Conservation (phyloP, 108 stramenopile species). For the Asterionellopsis glacialis region DNA sequence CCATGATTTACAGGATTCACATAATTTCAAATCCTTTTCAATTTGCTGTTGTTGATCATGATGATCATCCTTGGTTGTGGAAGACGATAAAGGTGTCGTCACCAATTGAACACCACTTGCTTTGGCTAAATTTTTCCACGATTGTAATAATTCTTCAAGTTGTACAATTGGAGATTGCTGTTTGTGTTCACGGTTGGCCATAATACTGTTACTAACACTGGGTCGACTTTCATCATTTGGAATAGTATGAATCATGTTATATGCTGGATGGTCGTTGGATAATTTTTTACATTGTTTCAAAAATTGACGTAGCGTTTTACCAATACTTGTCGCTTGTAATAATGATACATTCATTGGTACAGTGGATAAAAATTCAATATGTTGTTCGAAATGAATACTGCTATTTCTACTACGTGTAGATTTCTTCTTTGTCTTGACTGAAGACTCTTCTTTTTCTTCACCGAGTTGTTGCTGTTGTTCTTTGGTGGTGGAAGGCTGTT, state of each 20-base stretch:
- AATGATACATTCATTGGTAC: constrained; percentile 43
- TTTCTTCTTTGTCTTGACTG: not conserved
- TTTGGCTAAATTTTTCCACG: constrained; percentile 47
- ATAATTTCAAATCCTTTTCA: constrained; percentile 18
- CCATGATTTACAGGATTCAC: constrained; percentile 40
- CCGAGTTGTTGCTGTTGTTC: not conserved
- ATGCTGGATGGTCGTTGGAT: not conserved
- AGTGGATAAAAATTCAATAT: constrained; percentile 19
- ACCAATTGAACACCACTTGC: constrained; percentile 22
- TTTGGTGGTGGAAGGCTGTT: not conserved
- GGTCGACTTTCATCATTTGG: constrained; percentile 1
- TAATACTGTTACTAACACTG: not conserved
- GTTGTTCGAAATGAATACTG: not conserved
- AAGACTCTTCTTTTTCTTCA: not conserved
- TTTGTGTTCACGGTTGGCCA: not conserved
- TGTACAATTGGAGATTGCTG: constrained; percentile 5
- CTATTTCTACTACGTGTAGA: no score
- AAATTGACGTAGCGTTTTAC: constrained; percentile 43
- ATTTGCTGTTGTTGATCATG: not conserved
- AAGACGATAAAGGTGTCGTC: not conserved
- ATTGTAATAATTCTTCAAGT: constrained; percentile 20
- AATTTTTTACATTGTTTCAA: constrained; percentile 26
- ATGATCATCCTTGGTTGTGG: not conserved
- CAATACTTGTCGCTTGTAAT: constrained; percentile 31
- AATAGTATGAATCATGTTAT: not conserved